A percentile compares a stretch with the other conserved stretches of the same genome.
phyloP scores from a whole-genome alignment of 306 rosid species.

The Vigna mungo region DNA sequence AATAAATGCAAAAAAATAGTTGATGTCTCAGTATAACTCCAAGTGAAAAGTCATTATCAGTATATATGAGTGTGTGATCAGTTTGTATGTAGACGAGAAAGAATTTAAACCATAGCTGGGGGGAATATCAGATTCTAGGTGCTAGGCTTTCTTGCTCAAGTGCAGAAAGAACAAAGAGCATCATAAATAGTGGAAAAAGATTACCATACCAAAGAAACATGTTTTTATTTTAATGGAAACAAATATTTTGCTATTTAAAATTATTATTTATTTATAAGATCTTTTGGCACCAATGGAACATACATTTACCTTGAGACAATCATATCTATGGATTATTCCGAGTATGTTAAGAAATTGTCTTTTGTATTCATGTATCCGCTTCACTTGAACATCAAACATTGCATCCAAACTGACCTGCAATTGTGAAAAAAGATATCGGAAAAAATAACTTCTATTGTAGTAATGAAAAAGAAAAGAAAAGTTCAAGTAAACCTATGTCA shows the following conservation, averaged over 20 bases:
- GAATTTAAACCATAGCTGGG: constrained; percentile 2
- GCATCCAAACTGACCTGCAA: constrained; percentile 82
- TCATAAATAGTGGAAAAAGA: constrained; percentile 24
- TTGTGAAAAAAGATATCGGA: constrained; percentile 38
- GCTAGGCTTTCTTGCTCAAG: constrained; percentile 20
- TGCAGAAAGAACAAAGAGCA: constrained; percentile 25
- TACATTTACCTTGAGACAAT: constrained; percentile 70
- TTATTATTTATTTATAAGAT: constrained; percentile 21
- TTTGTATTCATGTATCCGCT: constrained; percentile 85
- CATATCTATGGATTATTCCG: constrained; percentile 77
- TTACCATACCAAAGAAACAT: constrained; percentile 6
- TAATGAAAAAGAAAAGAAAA: constrained; percentile 23
- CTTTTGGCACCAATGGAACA: constrained; percentile 28
- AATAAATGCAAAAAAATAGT: constrained; percentile 26
- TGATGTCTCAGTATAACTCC: constrained; percentile 29
- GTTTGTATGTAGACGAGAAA: constrained; percentile 7
- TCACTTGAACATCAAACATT: constrained; percentile 84
- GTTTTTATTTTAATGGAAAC: constrained; percentile 22
- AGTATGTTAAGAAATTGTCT: constrained; percentile 78
- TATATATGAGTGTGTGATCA: constrained; percentile 11
- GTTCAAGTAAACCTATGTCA: constrained; percentile 22
- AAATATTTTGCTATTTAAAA: constrained; percentile 1
- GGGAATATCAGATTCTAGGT: constrained; percentile 23
- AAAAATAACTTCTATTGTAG: constrained; percentile 40
- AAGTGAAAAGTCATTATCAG: constrained; percentile 30